These are phyloP conservation scores for Paecilomyces dactylethromorphus DNA, from an alignment of 2,329 filamentous ascomycete species.

Conservation along the genomic window DNA sequence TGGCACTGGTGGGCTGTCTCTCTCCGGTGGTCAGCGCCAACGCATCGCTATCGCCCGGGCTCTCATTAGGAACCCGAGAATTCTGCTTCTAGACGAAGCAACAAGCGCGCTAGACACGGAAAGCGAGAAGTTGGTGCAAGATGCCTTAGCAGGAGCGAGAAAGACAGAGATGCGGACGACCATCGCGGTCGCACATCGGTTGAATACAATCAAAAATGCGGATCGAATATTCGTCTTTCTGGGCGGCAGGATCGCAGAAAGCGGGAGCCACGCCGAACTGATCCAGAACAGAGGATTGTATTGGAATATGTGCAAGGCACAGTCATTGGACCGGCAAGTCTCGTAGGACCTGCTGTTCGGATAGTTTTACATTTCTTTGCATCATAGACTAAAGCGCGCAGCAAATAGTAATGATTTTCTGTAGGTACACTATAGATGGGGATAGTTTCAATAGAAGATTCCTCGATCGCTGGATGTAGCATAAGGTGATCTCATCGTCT, in stretches of 20 bases:
- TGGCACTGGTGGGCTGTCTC: conserved; percentile 15
- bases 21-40: conserved; percentile 31
- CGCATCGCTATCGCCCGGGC: conserved; percentile 30
- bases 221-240: conserved; percentile 87
- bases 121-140: conserved; percentile 79
- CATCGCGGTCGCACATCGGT: conserved; percentile 80
- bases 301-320: conserved; percentile 69
- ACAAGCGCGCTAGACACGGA: conserved; percentile 81
- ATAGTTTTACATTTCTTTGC: too few relatives aligned
- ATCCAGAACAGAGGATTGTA: conserved; percentile 63
- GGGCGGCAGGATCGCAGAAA: conserved; percentile 68
- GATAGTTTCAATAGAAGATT: too few relatives aligned
- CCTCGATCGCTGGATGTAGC: too few relatives aligned
- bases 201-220: conserved; percentile 79
- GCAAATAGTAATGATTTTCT: too few relatives aligned
- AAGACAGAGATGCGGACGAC: conserved; percentile 63
- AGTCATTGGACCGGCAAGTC: conserved; percentile 26
- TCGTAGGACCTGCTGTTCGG: too few relatives aligned
- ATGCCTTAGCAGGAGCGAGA: conserved; percentile 72
- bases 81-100: conserved; percentile 70
- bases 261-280: conserved; percentile 70
- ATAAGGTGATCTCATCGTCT: too few relatives aligned
- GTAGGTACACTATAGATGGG: too few relatives aligned
- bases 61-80: conserved; percentile 25
- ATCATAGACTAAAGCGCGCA: too few relatives aligned